These are phyloP conservation scores for Phanerochaete carnosa DNA, from an alignment of 768 basidiomycete species.

Conservation along the genomic window DNA sequence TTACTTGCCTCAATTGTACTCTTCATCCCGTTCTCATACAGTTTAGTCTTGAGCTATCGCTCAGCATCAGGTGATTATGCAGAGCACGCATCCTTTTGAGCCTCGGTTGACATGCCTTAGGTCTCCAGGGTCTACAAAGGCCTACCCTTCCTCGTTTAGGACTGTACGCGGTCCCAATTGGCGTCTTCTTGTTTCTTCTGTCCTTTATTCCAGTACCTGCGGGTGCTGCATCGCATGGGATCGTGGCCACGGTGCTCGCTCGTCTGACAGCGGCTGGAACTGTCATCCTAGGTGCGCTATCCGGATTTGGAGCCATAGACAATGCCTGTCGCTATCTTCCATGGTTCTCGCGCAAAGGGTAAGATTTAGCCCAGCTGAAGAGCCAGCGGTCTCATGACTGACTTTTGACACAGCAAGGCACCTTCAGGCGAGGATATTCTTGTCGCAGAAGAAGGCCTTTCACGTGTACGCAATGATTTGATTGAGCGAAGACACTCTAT, in stretches of 20 bases:
- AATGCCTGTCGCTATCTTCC: conserved; percentile 64
- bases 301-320: conserved; percentile 75
- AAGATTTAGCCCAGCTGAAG: neutral
- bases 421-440: conserved; percentile 53
- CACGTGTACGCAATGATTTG: conserved; percentile 59
- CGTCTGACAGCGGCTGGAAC: conserved; percentile 77
- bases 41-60: conserved; percentile 47
- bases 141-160: conserved; percentile 30
- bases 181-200: conserved; percentile 42
- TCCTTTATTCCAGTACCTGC: conserved; percentile 68
- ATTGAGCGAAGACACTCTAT: conserved; percentile 34
- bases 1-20: conserved; percentile 63
- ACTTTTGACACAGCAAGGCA: conserved; percentile 3
- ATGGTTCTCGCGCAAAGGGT: conserved; percentile 30
- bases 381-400: neutral
- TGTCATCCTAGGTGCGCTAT: conserved; percentile 72
- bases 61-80: conserved; percentile 11
- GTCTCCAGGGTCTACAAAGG: conserved; percentile 26
- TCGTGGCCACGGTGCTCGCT: conserved; percentile 45
- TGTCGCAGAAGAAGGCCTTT: conserved; percentile 54
- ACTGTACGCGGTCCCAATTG: conserved; percentile 48
- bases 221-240: conserved; percentile 34
- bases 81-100: conserved; percentile 5
- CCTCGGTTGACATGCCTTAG: conserved; percentile 1
- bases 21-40: conserved; percentile 61